Evolutionary conservation across 257 asterid species (phyloP).

Genomic region (Solanum arcanum): DNA sequence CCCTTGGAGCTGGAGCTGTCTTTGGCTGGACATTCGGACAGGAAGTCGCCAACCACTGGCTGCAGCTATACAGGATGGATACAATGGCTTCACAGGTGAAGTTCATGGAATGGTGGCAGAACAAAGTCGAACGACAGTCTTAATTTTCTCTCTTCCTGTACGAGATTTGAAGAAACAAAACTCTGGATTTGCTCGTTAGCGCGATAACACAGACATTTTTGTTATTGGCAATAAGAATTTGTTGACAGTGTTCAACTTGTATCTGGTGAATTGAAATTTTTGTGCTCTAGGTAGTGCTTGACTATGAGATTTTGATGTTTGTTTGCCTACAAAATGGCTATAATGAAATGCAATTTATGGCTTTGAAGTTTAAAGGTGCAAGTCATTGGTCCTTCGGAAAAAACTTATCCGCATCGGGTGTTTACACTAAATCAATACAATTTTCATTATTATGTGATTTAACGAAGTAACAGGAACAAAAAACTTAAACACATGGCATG

Average conservation of each 20-base stretch:
- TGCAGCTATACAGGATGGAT: slow-evolving; percentile 62
- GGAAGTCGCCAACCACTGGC: slow-evolving; percentile 70
- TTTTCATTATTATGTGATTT: too few relatives aligned
- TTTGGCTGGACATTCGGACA: slow-evolving; percentile 75
- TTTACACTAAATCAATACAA: too few relatives aligned
- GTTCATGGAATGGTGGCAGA: slow-evolving; percentile 88
- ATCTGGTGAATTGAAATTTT: neutral
- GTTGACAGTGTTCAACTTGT: neutral
- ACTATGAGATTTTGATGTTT: neutral
- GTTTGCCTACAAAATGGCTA: neutral
- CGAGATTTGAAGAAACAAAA: neutral
- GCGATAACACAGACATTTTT: neutral
- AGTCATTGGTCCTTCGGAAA: neutral
- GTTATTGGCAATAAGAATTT: neutral
- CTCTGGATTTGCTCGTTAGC: neutral
- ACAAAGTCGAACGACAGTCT: slow-evolving; percentile 33
- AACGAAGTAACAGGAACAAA: too few relatives aligned
- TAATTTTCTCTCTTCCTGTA: neutral
- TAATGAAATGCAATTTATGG: neutral
- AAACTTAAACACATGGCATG: too few relatives aligned
- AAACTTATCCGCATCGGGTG: too few relatives aligned
- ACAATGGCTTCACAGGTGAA: slow-evolving; percentile 73
- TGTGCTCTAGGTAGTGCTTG: neutral
- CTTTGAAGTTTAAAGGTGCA: neutral
- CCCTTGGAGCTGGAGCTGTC: slow-evolving; percentile 68